These are phyloP conservation scores for Saccharomycopsis amapae DNA, from an alignment of 805 yeast genomes.

Conservation along the genomic window DNA sequence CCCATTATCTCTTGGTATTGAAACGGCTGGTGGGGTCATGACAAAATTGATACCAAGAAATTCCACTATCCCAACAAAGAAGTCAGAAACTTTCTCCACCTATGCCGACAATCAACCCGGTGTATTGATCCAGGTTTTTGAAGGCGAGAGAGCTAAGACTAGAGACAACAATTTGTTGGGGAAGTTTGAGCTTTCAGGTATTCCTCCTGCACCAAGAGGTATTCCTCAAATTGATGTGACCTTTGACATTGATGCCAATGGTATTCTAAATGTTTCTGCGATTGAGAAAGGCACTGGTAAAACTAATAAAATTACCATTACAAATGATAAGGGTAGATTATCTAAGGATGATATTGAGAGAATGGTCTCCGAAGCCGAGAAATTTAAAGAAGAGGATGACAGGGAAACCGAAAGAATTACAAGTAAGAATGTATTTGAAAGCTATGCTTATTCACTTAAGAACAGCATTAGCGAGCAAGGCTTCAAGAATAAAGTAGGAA, in stretches of 20 bases:
- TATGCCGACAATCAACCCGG: slow-evolving; percentile 98
- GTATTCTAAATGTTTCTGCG: slow-evolving; percentile 93
- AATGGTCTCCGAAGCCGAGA: slow-evolving; percentile 97
- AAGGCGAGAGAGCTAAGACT: slow-evolving; percentile 97
- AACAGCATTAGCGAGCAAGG: slow-evolving; percentile 66
- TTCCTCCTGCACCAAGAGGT: slow-evolving; percentile 99
- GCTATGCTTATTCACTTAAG: slow-evolving; percentile 91
- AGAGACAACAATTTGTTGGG: slow-evolving; percentile 95
- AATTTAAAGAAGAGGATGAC: slow-evolving; percentile 95
- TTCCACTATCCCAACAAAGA: slow-evolving; percentile 95
- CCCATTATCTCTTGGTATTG: slow-evolving; percentile 94
- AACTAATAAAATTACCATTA: slow-evolving; percentile 92
- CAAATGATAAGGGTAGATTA: slow-evolving; percentile 98
- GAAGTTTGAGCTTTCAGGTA: slow-evolving; percentile 93
- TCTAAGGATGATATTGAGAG: slow-evolving; percentile 96
- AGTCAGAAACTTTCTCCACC: slow-evolving; percentile 93
- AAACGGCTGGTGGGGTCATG: slow-evolving; percentile 99
- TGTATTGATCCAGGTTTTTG: slow-evolving; percentile 93
- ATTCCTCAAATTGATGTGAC: too few species aligned
- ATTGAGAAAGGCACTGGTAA: slow-evolving; percentile 98
- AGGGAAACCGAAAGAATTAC: slow-evolving; percentile 87
- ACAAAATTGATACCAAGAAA: slow-evolving; percentile 95
- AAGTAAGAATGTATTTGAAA: slow-evolving; percentile 92
- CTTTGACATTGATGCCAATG: slow-evolving; percentile 96
- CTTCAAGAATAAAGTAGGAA: slow-evolving; percentile 74